Base-by-base conservation (phyloP, 495 filamentous ascomycete genomes). In the Aspergillus wentii region DNA sequence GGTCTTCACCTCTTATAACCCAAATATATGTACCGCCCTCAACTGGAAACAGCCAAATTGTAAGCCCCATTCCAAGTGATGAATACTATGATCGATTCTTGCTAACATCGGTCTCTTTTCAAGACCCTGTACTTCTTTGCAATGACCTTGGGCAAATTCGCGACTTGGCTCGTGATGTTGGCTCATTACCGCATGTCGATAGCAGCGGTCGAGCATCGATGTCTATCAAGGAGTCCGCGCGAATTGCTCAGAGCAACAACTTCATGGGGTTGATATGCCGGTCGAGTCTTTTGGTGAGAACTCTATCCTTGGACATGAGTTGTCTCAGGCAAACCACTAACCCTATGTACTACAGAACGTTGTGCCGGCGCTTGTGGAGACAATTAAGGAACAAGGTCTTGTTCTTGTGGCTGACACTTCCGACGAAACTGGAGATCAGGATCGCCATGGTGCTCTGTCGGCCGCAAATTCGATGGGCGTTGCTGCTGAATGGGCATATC, bases 1-100 rank as follows among this genome's bases (percentile, higher is more conserved):
- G 28, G 86, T 97, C 16, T 95, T 97, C 57, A 90, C 86, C 41
- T 89, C 85, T 5, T 94, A 88, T 46, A 95, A 95, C 55, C 68
- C 83, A 8, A 84, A 82, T 48, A 77, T 97, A 19, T 98, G 92
- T 59, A 89, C 85, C 23, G 88, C 90, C 3, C 52, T 98, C 35
- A 97, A 97, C 57, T 98, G 94, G 94, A 98, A 98, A 61, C 92
- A 98, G 57, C 92, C 92, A 8, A 98, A 97, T 48, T 98, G 83
- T 87, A 61, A 66, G 78, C 61, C 8, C 19, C n/a, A 26, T 25
- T 25, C 40, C 25, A 14, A 9, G 16, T 29, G 1, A 34, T 31
- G n/a, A 17, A 25, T 30, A 8, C 19, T 15, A 19, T 3, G n/a
- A 23, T 3, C 7, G 3, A 11, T 10, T 22, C 14, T 26, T 21